These are phyloP conservation scores for Saccharomyces pastorianus DNA, from an alignment of 1,139 yeast species.

Conservation along the genomic window DNA sequence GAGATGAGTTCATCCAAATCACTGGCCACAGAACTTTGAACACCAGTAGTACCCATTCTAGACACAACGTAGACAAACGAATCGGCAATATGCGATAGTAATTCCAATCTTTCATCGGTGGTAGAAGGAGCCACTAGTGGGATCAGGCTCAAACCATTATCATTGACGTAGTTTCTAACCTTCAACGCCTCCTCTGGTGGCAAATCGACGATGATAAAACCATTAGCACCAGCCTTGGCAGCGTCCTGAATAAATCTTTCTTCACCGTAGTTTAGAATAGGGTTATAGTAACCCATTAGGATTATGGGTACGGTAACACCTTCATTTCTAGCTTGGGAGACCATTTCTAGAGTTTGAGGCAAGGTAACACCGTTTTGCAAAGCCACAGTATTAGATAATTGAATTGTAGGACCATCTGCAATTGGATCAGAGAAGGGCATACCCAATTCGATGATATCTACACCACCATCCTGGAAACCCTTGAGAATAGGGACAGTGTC, in stretches of 20 bases:
- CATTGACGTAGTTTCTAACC: constrained; percentile 65
- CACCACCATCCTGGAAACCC: constrained; percentile 92
- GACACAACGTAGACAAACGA: constrained; percentile 93
- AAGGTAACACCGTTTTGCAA: constrained; percentile 76
- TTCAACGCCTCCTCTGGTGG: constrained; percentile 97
- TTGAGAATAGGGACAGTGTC: constrained; percentile 81
- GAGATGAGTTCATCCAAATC: constrained; percentile 62
- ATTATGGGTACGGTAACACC: constrained; percentile 87
- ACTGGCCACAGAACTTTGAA: constrained; percentile 50
- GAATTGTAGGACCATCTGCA: constrained; percentile 97
- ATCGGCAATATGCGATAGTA: constrained; percentile 79
- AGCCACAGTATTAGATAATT: constrained; percentile 72
- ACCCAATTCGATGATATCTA: constrained; percentile 89
- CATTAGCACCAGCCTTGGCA: constrained; percentile 85
- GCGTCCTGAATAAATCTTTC: constrained; percentile 69
- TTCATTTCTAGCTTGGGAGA: constrained; percentile 61
- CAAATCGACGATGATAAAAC: constrained; percentile 86
- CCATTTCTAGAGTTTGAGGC: constrained; percentile 57
- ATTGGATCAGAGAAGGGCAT: constrained; percentile 98
- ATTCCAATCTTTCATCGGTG: constrained; percentile 73
- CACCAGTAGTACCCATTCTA: constrained; percentile 97
- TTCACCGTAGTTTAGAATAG: constrained; percentile 85
- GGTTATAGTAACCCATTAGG: constrained; percentile 97
- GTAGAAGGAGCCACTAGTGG: constrained; percentile 97
- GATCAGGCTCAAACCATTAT: constrained; percentile 68